Evolutionary conservation across 305 asterid species (phyloP).

Genomic region (Solanum hybrid): DNA sequence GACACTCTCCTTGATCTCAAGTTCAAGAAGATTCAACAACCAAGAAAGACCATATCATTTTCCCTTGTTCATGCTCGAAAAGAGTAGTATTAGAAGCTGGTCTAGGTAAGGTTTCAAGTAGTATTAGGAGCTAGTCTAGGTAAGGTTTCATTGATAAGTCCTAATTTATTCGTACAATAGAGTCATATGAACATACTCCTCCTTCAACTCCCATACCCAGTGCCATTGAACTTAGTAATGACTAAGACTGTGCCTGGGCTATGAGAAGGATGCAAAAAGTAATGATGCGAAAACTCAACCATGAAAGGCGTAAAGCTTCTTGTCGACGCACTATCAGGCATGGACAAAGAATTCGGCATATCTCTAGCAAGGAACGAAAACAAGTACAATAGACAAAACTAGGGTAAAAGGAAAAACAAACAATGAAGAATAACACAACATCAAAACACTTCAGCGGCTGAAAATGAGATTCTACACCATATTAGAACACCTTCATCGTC

Average conservation of each 20-base stretch:
- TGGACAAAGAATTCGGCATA: neutral
- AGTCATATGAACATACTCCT: neutral
- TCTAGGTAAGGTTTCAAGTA: neutral
- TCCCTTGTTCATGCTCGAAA: neutral
- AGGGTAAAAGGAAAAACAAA: neutral
- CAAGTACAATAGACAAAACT: neutral
- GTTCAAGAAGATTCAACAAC: neutral
- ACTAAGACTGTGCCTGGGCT: neutral
- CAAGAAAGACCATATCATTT: neutral
- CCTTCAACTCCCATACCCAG: neutral
- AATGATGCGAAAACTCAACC: neutral
- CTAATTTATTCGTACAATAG: neutral
- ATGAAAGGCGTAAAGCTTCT: neutral
- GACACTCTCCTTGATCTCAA: neutral
- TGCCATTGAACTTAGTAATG: neutral
- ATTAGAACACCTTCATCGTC: neutral
- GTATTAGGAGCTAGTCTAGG: neutral
- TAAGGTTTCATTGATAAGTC: neutral
- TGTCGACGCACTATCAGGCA: neutral
- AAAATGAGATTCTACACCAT: neutral
- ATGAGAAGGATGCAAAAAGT: neutral
- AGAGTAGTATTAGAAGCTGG: neutral
- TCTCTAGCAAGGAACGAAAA: neutral
- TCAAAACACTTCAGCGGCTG: neutral
- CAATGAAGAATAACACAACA: neutral